Evolutionary conservation across 306 rosid species (phyloP), one percentile per base, ranked within the genome.

Genomic region (Potentilla sterilis): DNA sequence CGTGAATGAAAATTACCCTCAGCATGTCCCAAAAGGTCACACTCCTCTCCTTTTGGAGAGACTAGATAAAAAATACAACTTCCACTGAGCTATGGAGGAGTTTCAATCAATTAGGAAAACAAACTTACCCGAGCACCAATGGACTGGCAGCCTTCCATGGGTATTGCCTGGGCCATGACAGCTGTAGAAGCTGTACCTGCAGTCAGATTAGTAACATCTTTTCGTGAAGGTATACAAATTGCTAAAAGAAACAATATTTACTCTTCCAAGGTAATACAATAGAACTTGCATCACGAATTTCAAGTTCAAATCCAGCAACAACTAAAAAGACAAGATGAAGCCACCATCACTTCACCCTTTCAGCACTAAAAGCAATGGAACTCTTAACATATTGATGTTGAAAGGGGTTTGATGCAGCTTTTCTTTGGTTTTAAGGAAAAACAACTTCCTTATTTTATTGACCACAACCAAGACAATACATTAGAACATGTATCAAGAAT

Each of bases 101-200:
- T 62, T 15, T 62, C 48, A 14, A 67, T 55, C 24, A 44, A 22
- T 52, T 54, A 38, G 32, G 21, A 62, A 34, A 34, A 62, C 67
- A 2, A 76, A 54, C 61, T 92, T 68, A 89, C 89, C 74, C 93
- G 92, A 5, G 91, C 89, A 81, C 96, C 97, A 78, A 90, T 75
- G 57, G 97, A 90, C 79, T 92, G 90, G 85, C 92, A 92, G 55
- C 97, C 97, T 86, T 90, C 97, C 1, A 52, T 86, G 73, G 87
- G 96, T 82, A 89, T 89, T 74, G 97, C 96, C 83, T 86, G 97
- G 67, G 96, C 86, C 75, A 95, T 79, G 76, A 95, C 96, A 66
- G 97, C 88, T 47, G 97, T 97, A 89, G 93, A 92, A 68, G 96
- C 90, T 69, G 96, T 90, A 83, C 97, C 97, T 92, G 87, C 61